phyloP scores from a whole-genome alignment of 345 rosid genomes.

The Hibiscus syriacus region DNA sequence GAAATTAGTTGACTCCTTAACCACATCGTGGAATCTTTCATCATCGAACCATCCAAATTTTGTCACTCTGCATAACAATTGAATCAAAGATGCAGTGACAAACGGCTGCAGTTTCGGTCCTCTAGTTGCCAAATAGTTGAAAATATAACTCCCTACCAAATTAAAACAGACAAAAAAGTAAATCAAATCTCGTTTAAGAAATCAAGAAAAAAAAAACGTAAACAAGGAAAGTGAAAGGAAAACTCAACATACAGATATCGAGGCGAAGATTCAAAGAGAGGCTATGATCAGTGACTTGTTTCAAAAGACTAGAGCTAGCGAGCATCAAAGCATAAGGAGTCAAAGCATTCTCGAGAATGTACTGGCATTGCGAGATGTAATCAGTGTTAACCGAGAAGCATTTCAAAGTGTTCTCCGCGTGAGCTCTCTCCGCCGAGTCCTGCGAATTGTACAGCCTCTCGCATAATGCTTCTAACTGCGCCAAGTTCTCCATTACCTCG shows the following conservation, averaged over 20 bases:
- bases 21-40: constrained; percentile 81
- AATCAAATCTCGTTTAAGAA: background rate
- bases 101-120: constrained; percentile 85
- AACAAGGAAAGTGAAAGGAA: background rate
- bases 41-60: constrained; percentile 99
- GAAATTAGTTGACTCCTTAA: constrained; percentile 76
- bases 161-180: background rate
- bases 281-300: constrained; percentile 94
- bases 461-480: constrained; percentile 93
- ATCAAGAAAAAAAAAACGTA: background rate
- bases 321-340: constrained; percentile 98
- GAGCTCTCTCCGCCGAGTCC: constrained; percentile 86
- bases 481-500: constrained; percentile 82
- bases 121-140: constrained; percentile 83
- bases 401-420: constrained; percentile 88
- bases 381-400: constrained; percentile 82
- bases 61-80: constrained; percentile 82
- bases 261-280: constrained; percentile 80
- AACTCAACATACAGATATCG: constrained; percentile 57
- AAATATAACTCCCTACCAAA: constrained; percentile 60
- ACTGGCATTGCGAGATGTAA: constrained; percentile 92
- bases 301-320: constrained; percentile 91
- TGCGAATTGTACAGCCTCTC: constrained; percentile 95
- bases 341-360: constrained; percentile 91
- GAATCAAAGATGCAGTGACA: constrained; percentile 81